Base-by-base conservation (phyloP, 805 yeast genomes). In the Saturnispora kantuleensis region DNA sequence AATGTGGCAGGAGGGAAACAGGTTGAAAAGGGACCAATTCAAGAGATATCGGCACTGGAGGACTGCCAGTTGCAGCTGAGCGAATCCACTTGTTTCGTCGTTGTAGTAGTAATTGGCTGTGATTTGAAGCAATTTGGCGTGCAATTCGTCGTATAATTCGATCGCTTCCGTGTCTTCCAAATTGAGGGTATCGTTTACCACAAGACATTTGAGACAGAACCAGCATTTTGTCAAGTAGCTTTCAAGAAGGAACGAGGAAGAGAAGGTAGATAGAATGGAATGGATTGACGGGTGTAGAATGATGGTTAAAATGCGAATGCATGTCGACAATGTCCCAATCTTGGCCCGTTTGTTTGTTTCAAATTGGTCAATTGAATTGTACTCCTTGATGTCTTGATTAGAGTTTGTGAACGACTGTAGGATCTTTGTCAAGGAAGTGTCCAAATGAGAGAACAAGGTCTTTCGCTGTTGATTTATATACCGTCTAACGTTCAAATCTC, bases 201-300 rank as follows among this genome's bases (percentile, higher is more conserved):
- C 58, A 3, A 55, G 50, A 38, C 62, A 60, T 33, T 60, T 60
- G 39, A 62, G 39, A 36, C 66, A 63, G 44, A 62, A 58, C 66
- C 66, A 63, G 2, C 55, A 44, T 41, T 62, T 52, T 15, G 53
- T 49, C 2, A 60, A 51, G 11, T 52, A 45, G 28, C 54, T 55
- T 32, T 63, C 62, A 2, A 62, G 17, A 17, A 53, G 50, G 1
- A 52, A 46, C 5, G 49, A 47, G 21, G 55, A 57, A 2, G 52
- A 43, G 13, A 56, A 53, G 3, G 55, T 38, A 36, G 53, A 48
- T 21, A 59, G 52, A 2, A 48, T 31, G 3, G 51, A 45, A 12
- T 41, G 42, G 8, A 60, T 38, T 8, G 52, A 51, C 1, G 53
- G 51, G 33, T 62, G 59, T 2, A 57, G 44, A 10, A 64, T 36